Evolutionary conservation across 768 basidiomycete species (phyloP).

Genomic region (Pulveroboletus sp.): DNA sequence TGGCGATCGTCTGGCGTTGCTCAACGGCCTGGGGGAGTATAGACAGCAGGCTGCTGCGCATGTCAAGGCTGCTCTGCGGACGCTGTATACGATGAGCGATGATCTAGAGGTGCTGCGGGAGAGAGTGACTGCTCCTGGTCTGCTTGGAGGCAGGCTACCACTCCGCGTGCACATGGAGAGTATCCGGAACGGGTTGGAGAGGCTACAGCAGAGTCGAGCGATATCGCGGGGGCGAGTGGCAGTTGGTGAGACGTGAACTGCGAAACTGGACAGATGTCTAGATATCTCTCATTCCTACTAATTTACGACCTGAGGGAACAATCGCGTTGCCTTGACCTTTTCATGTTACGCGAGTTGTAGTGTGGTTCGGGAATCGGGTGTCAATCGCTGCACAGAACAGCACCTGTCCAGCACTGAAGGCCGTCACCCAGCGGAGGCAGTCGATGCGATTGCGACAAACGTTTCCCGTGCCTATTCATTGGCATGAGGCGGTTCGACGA

Average conservation of each 20-base stretch:
- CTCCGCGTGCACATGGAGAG: slow-evolving; percentile 74
- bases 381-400: neutral
- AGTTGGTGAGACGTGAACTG: slow-evolving; percentile 33
- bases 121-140: slow-evolving; percentile 61
- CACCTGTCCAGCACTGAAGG: too few species aligned
- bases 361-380: neutral
- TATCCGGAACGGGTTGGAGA: slow-evolving; percentile 58
- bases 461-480: neutral
- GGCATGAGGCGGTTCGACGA: neutral
- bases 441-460: neutral
- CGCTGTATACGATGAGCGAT: slow-evolving; percentile 57
- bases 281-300: neutral
- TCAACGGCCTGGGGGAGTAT: slow-evolving; percentile 53
- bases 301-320: neutral
- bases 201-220: slow-evolving; percentile 48
- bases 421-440: too few species aligned
- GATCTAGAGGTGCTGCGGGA: slow-evolving; percentile 77
- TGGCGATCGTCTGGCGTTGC: slow-evolving; percentile 46
- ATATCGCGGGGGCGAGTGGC: slow-evolving; percentile 45
- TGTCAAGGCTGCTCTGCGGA: slow-evolving; percentile 60
- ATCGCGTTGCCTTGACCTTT: neutral
- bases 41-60: slow-evolving; percentile 59
- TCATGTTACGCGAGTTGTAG: too few species aligned
- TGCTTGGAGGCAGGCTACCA: slow-evolving; percentile 56
- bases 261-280: neutral